phyloP scores from a whole-genome alignment of 2,329 filamentous ascomycete species.

The Metarhizium anisopliae region DNA sequence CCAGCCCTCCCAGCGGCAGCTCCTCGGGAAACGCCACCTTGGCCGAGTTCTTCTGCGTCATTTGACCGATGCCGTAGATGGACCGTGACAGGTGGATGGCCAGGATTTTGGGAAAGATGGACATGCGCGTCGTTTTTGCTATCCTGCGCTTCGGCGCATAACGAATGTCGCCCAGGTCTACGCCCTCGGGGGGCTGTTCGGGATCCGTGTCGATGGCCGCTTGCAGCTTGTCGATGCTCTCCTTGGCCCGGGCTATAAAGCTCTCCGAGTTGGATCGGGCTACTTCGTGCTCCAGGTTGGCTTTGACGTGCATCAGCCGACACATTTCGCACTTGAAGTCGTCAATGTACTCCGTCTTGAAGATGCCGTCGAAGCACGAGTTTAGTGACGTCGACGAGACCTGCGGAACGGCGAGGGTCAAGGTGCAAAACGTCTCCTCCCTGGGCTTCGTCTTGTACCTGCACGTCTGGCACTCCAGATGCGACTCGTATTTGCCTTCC shows the following conservation, averaged over 20 bases:
- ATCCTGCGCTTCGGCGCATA: constrained; percentile 76
- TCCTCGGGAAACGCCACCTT: constrained; percentile 88
- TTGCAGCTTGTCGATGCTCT: constrained; percentile 57
- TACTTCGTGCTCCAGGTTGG: constrained; percentile 52
- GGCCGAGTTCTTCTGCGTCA: constrained; percentile 85
- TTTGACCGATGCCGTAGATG: constrained; percentile 70
- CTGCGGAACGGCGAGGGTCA: constrained; percentile 87
- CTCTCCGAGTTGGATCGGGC: constrained; percentile 42
- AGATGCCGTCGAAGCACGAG: constrained; percentile 83
- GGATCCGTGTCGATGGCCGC: constrained; percentile 70
- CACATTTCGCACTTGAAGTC: constrained; percentile 96
- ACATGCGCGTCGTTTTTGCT: constrained; percentile 78
- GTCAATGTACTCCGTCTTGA: constrained; percentile 93
- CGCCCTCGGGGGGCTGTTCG: constrained; percentile 62
- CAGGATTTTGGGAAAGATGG: constrained; percentile 78
- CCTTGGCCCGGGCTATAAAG: constrained; percentile 41
- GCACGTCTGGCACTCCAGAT: constrained; percentile 86
- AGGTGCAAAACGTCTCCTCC: constrained; percentile 77
- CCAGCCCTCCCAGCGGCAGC: constrained; percentile 71
- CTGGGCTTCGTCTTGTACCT: constrained; percentile 81
- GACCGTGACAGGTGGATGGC: constrained; percentile 89
- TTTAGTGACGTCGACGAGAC: constrained; percentile 71
- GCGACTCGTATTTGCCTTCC: constrained; percentile 87
- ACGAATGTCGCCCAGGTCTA: constrained; percentile 65
- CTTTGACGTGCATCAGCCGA: constrained; percentile 70